Conservation (phyloP, 768 basidiomycete genomes). For the Russula dissimulans region DNA sequence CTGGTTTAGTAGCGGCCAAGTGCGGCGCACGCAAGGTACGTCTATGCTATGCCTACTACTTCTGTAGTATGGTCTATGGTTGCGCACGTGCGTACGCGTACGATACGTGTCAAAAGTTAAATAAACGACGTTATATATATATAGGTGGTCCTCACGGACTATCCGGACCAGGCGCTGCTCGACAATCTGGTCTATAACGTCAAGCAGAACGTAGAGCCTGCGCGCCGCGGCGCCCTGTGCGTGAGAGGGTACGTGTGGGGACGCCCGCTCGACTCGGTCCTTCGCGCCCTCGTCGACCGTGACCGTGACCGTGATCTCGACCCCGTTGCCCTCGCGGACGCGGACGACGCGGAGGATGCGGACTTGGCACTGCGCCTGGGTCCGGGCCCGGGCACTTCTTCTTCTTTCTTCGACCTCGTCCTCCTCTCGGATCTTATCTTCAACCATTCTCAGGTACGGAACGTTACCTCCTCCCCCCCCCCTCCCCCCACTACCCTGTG, state of each 20-base stretch:
- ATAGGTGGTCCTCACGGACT: slow-evolving; percentile 84
- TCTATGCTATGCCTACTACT: no score
- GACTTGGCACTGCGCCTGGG: no score
- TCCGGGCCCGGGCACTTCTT: no score
- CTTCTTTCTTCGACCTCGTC: slow-evolving; percentile 65
- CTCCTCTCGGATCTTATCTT: slow-evolving; percentile 91
- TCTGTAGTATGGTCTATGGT: no score
- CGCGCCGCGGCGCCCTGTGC: slow-evolving; percentile 16
- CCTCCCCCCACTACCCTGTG: neutral
- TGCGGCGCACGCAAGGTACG: slow-evolving; percentile 64
- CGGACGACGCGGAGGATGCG: slow-evolving; percentile 13
- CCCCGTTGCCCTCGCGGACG: neutral
- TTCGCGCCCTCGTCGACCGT: slow-evolving; percentile 27
- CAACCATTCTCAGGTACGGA: slow-evolving; percentile 87
- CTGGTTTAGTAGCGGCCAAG: slow-evolving; percentile 64
- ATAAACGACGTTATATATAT: neutral
- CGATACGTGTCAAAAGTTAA: no score
- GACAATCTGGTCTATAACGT: slow-evolving; percentile 71
- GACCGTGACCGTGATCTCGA: no score
- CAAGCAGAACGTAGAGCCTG: slow-evolving; percentile 38
- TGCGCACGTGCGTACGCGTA: no score
- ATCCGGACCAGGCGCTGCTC: slow-evolving; percentile 71
- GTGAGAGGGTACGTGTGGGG: slow-evolving; percentile 78
- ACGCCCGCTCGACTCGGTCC: slow-evolving; percentile 37
- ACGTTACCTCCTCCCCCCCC: no score